Base-by-base conservation (phyloP, 2,329 filamentous ascomycete genomes). In the Aureobasidium sp. region DNA sequence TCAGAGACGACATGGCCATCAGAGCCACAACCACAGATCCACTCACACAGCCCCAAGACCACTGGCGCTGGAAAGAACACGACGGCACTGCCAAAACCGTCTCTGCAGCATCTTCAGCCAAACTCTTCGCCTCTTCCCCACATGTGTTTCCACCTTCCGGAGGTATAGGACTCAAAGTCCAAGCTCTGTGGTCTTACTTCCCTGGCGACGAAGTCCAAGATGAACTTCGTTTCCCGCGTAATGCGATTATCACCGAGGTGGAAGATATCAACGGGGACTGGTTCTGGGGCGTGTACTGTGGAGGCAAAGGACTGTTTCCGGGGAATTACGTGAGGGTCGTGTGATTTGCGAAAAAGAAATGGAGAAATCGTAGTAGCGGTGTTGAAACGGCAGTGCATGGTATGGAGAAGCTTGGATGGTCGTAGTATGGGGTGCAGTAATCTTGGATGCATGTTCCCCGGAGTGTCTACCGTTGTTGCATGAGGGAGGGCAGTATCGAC, bases 191-290 rank as follows among this genome's bases (percentile, higher is more conserved):
- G 89, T 82, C 85, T 4, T 96, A 90, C 81, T 92, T 88, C 70
- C 90, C 91, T 0, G 82, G 82, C 2, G 75, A 80, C 0, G 79
- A 76, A 0, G 83, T 83, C 1, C 79, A 78, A 24, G 89, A 96
- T 71, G 93, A 97, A 75, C 76, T 97, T 44, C 74, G 87, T 65
- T 97, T 97, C 68, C 93, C 93, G 0, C 86, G 86, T 56, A 87
- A 89, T 10, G 92, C 92, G 0, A 89, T 94, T 73, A 83, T 97
- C 15, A 81, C 82, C 7, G 93, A 97, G 76, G 85, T 88, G 41
- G 88, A 93, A 72, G 89, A 94, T 73, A 85, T 95, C 52, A 96
- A 96, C 72, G 89, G 87, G 20, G 92, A 96, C 72, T 97, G 92
- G 92, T 92, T 83, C 70, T 88, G 87, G 76, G 93, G 93, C 0